These are phyloP conservation scores for Lipomyces japonicus DNA, from an alignment of 805 yeast species.

Conservation along the genomic window DNA sequence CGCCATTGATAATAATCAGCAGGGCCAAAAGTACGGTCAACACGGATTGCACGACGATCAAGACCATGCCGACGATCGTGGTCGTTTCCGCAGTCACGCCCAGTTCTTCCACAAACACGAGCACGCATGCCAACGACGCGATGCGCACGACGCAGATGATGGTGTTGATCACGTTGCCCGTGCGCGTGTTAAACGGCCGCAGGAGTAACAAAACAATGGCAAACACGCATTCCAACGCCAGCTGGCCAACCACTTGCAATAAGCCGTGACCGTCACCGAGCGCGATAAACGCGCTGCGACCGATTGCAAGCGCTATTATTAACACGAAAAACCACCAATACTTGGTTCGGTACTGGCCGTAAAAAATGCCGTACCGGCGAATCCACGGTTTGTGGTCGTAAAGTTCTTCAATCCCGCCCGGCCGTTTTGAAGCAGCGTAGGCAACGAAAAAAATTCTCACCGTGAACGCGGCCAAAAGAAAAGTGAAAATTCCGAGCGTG, in stretches of 20 bases:
- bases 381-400: constrained; percentile 36
- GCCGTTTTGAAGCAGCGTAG: constrained; percentile 28
- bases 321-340: constrained; percentile 39
- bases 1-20: constrained; percentile 28
- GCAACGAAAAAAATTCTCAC: constrained; percentile 33
- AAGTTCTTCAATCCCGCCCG: constrained; percentile 30
- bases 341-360: constrained; percentile 35
- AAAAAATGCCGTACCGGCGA: constrained; percentile 36
- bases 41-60: constrained; percentile 35
- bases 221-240: constrained; percentile 34
- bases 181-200: constrained; percentile 35
- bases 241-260: constrained; percentile 37
- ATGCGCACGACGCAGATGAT: constrained; percentile 35
- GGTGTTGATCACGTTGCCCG: constrained; percentile 35
- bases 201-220: constrained; percentile 25
- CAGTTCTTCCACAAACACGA: constrained; percentile 36
- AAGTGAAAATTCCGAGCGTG: constrained; percentile 33
- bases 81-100: constrained; percentile 30
- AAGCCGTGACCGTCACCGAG: constrained; percentile 37
- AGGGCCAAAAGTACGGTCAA: constrained; percentile 33
- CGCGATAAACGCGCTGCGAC: constrained; percentile 37
- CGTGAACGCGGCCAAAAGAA: constrained; percentile 30
- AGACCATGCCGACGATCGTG: constrained; percentile 36
- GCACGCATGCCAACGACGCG: constrained; percentile 32
- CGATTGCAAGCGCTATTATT: constrained; percentile 30